Conservation (phyloP, 768 basidiomycete genomes). For the Phlebiopsis flavidoalba region DNA sequence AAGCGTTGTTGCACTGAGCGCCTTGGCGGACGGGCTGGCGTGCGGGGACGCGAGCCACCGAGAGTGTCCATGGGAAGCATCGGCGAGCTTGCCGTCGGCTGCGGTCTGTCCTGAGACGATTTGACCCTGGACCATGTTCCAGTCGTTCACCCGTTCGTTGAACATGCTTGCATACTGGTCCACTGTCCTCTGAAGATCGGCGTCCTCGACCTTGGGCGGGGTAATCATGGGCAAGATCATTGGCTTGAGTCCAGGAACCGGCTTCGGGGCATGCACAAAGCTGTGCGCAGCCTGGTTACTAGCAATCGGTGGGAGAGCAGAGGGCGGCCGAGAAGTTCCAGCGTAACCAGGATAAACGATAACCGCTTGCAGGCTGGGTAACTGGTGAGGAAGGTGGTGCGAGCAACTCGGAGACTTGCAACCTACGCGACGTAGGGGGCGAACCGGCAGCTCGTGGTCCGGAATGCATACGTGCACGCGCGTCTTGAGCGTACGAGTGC, state of each 20-base stretch:
- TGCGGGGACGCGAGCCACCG: slow-evolving; percentile 8
- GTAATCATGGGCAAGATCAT: slow-evolving; percentile 33
- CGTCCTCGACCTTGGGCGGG: slow-evolving; percentile 37
- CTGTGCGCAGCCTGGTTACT: background rate
- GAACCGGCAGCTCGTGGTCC: background rate
- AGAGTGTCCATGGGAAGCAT: background rate
- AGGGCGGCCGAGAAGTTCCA: slow-evolving; percentile 1
- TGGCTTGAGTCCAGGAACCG: slow-evolving; percentile 13
- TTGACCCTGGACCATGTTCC: slow-evolving; percentile 12
- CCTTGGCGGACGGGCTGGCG: background rate
- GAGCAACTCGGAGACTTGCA: slow-evolving; percentile 9
- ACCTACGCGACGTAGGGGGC: background rate
- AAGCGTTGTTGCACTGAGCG: background rate
- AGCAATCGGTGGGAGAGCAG: background rate
- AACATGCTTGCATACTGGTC: slow-evolving; percentile 43
- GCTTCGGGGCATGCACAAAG: slow-evolving; percentile 18
- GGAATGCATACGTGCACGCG: background rate
- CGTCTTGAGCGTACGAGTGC: background rate
- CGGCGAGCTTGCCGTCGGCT: slow-evolving; percentile 3
- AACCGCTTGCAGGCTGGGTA: background rate
- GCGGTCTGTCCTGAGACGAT: slow-evolving; percentile 4
- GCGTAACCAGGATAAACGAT: background rate
- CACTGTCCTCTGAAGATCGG: slow-evolving; percentile 36
- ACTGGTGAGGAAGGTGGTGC: slow-evolving; percentile 7
- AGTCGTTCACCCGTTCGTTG: slow-evolving; percentile 31